phyloP scores from a whole-genome alignment of 805 yeast genomes.

The Yamadazyma phyllophila region DNA sequence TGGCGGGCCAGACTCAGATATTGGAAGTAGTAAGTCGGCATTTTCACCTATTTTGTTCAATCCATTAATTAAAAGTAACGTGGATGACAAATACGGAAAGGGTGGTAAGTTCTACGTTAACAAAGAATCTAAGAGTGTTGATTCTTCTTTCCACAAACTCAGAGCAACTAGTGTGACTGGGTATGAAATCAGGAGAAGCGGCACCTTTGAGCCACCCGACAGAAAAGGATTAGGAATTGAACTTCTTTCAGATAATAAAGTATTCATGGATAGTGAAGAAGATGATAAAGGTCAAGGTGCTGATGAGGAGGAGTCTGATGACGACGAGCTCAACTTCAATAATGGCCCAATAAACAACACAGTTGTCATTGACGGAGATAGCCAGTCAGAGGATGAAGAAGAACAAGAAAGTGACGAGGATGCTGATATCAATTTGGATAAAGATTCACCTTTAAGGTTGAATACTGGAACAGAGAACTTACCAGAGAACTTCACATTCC shows the following conservation, averaged over 20 bases:
- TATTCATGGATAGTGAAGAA: constrained; percentile 13
- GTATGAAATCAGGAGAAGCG: constrained; percentile 13
- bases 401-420: constrained; percentile 38
- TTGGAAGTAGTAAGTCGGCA: constrained; percentile 42
- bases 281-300: constrained; percentile 3
- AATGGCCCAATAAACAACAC: neutral
- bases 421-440: constrained; percentile 23
- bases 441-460: constrained; percentile 26
- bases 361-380: neutral
- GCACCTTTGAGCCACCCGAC: neutral
- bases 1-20: constrained; percentile 7
- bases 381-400: constrained; percentile 18
- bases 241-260: constrained; percentile 10
- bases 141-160: constrained; percentile 18
- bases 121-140: constrained; percentile 26
- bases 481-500: constrained; percentile 15
- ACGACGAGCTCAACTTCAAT: constrained; percentile 12
- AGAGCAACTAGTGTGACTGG: constrained; percentile 39
- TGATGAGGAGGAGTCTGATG: constrained; percentile 14
- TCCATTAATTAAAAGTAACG: constrained; percentile 69
- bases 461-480: constrained; percentile 22
- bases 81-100: constrained; percentile 80
- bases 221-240: constrained; percentile 15
- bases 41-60: constrained; percentile 83
- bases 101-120: constrained; percentile 88